Evolutionary conservation across 192 early-diverging fungal genomes (phyloP), one percentile per base, ranked within the genome.

Genomic region (Linnemannia hyalina): DNA sequence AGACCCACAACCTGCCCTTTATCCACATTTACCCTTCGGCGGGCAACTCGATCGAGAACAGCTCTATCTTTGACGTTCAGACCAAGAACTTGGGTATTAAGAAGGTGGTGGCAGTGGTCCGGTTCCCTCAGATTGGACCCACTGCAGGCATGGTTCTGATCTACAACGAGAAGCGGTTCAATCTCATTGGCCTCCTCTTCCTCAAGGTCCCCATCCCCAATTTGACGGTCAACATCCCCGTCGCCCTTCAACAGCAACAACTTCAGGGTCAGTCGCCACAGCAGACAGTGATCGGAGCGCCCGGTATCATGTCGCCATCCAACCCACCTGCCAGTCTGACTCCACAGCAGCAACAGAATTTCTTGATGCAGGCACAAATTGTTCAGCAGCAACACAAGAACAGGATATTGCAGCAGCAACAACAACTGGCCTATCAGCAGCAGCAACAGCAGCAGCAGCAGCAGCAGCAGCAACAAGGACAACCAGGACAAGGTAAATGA

Each of bases 141-240:
- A 76, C 42, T 18, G 83, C 83, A 1, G 83, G 83, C 13, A 80
- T 85, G 83, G 75, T 85, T 18, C 57, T 85, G 55, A 85, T 85
- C 78, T 85, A 85, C 32, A 80, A 85, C 49, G 83, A 85, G 54
- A 85, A 85, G 35, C 65, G 78, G 3, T 68, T 77, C 68, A 80
- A 80, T n/a, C 74, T 85, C 10, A 80, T 85, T 22, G 83, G 83
- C 46, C 29, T 85, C 23, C 57, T 85, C 18, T 85, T 85, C 57
- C 35, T 85, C 32, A 85, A 85, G 52, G 83, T 85, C 18, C 83
- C 83, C 0, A 78, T 85, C 69, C 83, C 83, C 16, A 85, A 80
- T 40, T 36, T 85, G 46, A 76, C 73, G 6, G 54, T 79, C 13
- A 38, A 29, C 15, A 69, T 46, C 15, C 68, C 78, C 0, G 42